Conservation (phyloP, 192 early-diverging fungal genomes). For the Coemansia sp. region DNA sequence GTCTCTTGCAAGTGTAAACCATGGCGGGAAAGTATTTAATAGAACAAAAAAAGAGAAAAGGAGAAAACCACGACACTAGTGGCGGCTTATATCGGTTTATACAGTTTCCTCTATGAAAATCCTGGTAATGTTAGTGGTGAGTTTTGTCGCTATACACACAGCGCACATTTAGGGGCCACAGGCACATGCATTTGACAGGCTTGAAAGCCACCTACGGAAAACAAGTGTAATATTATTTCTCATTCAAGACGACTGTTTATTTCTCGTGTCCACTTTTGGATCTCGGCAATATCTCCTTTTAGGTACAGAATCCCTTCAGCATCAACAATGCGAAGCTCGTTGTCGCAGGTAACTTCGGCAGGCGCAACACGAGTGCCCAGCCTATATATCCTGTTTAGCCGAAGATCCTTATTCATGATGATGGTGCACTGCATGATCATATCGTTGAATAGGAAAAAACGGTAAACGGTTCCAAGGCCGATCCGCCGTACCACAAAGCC, state of each 20-base stretch:
- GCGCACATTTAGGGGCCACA: slow-evolving; percentile 6
- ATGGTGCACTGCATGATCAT: slow-evolving; percentile 61
- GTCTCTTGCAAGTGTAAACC: slow-evolving; percentile 31
- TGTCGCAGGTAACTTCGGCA: slow-evolving; percentile 36
- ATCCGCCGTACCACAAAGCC: slow-evolving; percentile 24
- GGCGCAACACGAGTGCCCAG: slow-evolving; percentile 33
- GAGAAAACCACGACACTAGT: too few relatives aligned
- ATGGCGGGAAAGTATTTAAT: slow-evolving; percentile 2
- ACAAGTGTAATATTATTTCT: not conserved
- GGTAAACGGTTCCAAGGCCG: slow-evolving; percentile 41
- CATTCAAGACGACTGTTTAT: slow-evolving; percentile 48
- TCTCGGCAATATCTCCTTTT: slow-evolving; percentile 24
- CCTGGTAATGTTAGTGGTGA: too few relatives aligned
- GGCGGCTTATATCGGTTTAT: too few relatives aligned
- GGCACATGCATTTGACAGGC: not conserved
- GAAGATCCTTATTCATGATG: slow-evolving; percentile 43
- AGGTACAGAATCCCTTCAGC: slow-evolving; percentile 44
- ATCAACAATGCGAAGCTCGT: slow-evolving; percentile 47
- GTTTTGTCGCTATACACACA: not conserved
- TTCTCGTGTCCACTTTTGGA: slow-evolving; percentile 44
- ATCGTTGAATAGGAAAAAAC: slow-evolving; percentile 73
- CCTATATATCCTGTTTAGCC: slow-evolving; percentile 32
- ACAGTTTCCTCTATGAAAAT: too few relatives aligned
- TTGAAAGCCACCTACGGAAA: too few relatives aligned
- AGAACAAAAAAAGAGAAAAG: not conserved